Base-by-base conservation (phyloP, 2,329 filamentous ascomycete species). In the Ophiosphaerella narmari region DNA sequence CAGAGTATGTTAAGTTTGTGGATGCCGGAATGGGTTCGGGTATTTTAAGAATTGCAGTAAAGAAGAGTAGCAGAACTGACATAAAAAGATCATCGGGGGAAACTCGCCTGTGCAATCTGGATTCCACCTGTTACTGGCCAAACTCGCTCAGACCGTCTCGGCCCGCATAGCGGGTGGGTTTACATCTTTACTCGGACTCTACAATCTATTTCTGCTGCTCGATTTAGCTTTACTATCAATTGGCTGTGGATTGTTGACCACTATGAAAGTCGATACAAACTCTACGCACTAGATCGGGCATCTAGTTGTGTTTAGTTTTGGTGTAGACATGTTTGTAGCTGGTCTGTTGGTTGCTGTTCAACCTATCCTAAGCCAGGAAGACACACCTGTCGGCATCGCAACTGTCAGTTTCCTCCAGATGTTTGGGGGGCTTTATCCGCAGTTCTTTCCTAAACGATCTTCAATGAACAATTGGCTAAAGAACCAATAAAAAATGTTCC, bases 381-480 rank as follows among this genome's bases (percentile, higher is more conserved):
- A 78, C 43, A 67, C 74, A 14, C 69, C 75, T 1, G 68, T 73
- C 8, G 75, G 74, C 31, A 73, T 72, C 5, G 66, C 74, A 2
- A 67, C 74, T 12, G 54, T 74, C 12, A 74, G 76, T 42, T 87
- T 89, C 72, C 83, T 83, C 72, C 83, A 88, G 63, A 74, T 71
- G 11, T 78, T 89, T 13, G 85, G 86, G 85, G 85, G 3, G 83
- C 86, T 4, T 69, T 89, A 21, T 84, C 84, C 60, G 79, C 88
- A 39, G 80, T 82, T 11, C 80, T 87, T 2, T 81, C 82, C 0
- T 83, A 89, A 67, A 83, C 84, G 11, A 78, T 87, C 39, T 88
- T 89, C 76, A 81, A 83, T 58, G 86, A 87, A 61, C 82, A 80
- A 1, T 75, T 90, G 26, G 74, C 85, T 48, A 70, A 77, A 9